A percentile compares a stretch with the other conserved stretches of the same genome.
These are phyloP conservation scores for Umbelopsis isabellina DNA, from an alignment of 192 early-diverging fungal genomes.

Conservation along the genomic window DNA sequence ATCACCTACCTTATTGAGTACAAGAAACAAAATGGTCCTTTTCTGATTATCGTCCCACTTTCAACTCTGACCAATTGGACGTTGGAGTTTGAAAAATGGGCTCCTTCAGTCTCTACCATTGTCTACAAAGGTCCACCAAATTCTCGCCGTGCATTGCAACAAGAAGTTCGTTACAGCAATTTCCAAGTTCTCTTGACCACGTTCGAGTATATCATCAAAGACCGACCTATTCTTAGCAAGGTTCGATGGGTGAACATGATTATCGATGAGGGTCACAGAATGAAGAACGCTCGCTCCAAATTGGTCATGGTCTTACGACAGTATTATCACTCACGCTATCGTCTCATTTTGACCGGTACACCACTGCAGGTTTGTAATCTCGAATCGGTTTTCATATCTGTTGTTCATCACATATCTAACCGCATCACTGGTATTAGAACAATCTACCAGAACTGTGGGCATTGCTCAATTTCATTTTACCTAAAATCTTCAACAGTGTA, in stretches of 20 bases:
- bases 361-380: slow-evolving; percentile 77
- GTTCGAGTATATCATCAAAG: slow-evolving; percentile 96
- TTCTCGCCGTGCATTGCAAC: slow-evolving; percentile 71
- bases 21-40: slow-evolving; percentile 95
- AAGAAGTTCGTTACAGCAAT: slow-evolving; percentile 71
- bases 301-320: slow-evolving; percentile 85
- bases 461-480: slow-evolving; percentile 93
- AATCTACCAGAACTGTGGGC: slow-evolving; percentile 98
- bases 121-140: slow-evolving; percentile 91
- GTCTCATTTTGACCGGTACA: slow-evolving; percentile 96
- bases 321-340: slow-evolving; percentile 87
- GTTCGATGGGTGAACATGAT: slow-evolving; percentile 98
- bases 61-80: slow-evolving; percentile 98
- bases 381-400: background rate
- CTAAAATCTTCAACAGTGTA: slow-evolving; percentile 94
- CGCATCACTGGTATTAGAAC: slow-evolving; percentile 58
- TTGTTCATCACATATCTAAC: background rate
- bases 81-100: slow-evolving; percentile 98
- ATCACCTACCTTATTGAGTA: slow-evolving; percentile 95
- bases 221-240: slow-evolving; percentile 83
- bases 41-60: slow-evolving; percentile 93
- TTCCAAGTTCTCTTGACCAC: slow-evolving; percentile 98
- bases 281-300: slow-evolving; percentile 95
- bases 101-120: slow-evolving; percentile 84
- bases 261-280: slow-evolving; percentile 98